Percentiles rank a stretch among this genome's conserved stretches.
phyloP scores from a whole-genome alignment of 202 grass and related monocot species.

The Elaeis oleifera region DNA sequence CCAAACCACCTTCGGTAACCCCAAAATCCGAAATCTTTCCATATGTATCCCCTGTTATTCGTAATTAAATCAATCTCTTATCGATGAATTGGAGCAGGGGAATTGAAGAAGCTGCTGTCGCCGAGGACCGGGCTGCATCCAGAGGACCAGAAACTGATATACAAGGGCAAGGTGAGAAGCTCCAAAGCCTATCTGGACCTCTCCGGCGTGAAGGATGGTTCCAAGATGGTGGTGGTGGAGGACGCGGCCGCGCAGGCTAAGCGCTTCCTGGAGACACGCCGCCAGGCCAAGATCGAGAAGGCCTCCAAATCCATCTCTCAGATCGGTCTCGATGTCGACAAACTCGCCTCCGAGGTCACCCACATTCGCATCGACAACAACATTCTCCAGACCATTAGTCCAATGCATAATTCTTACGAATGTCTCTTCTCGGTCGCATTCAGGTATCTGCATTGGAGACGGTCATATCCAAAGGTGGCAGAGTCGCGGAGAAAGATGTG shows the following conservation, averaged over 20 bases:
- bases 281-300: constrained; percentile 48
- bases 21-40: not conserved
- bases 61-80: too few relatives aligned
- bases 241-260: constrained; percentile 59
- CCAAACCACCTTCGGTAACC: constrained; percentile 50
- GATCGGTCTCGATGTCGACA: constrained; percentile 65
- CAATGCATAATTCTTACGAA: constrained; percentile 1
- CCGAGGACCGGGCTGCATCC: constrained; percentile 58
- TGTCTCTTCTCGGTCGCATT: not conserved
- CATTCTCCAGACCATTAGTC: constrained; percentile 1
- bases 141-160: constrained; percentile 61
- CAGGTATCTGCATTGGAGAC: constrained; percentile 70
- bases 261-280: constrained; percentile 62
- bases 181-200: constrained; percentile 65
- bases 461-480: constrained; percentile 62
- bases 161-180: constrained; percentile 69
- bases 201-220: constrained; percentile 60
- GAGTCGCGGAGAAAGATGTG: constrained; percentile 63
- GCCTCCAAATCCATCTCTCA: constrained; percentile 39
- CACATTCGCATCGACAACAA: not conserved
- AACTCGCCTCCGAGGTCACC: constrained; percentile 62
- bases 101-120: constrained; percentile 60
- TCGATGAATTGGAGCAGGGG: constrained; percentile 26
- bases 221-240: constrained; percentile 48
- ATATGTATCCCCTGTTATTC: not conserved